Evolutionary conservation across 805 yeast species (phyloP).

Genomic region (Saturnispora hagleri): DNA sequence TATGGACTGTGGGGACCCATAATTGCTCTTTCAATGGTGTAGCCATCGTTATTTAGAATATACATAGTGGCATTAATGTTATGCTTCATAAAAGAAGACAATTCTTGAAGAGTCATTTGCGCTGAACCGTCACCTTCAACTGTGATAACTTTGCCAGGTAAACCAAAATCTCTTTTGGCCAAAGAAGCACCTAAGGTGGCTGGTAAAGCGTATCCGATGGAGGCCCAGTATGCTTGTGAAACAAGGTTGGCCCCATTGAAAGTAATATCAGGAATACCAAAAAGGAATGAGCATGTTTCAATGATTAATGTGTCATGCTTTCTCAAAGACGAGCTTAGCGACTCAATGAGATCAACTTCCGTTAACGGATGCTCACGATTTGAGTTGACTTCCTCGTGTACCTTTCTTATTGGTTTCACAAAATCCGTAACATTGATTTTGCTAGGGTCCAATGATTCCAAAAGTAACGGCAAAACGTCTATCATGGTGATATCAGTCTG

Average conservation of each 20-base stretch:
- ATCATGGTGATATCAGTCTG: slow-evolving; percentile 25
- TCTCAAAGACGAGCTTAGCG: slow-evolving; percentile 27
- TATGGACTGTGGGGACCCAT: slow-evolving; percentile 41
- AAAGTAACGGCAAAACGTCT: slow-evolving; percentile 27
- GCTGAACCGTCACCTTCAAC: slow-evolving; percentile 51
- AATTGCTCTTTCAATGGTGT: slow-evolving; percentile 42
- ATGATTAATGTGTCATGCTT: slow-evolving; percentile 34
- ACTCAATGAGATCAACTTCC: slow-evolving; percentile 30
- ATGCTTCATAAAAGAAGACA: slow-evolving; percentile 34
- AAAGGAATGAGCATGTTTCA: slow-evolving; percentile 41
- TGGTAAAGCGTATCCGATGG: slow-evolving; percentile 45
- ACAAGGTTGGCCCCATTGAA: slow-evolving; percentile 29
- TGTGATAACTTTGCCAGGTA: slow-evolving; percentile 32
- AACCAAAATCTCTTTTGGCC: slow-evolving; percentile 34
- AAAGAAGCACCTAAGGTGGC: slow-evolving; percentile 40
- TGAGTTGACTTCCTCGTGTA: slow-evolving; percentile 1
- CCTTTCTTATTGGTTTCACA: slow-evolving; percentile 4
- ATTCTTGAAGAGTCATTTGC: slow-evolving; percentile 45
- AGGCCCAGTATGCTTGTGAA: slow-evolving; percentile 36
- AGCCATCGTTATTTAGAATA: slow-evolving; percentile 42
- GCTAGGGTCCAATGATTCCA: slow-evolving; percentile 28
- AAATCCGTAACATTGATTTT: slow-evolving; percentile 7
- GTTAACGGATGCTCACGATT: slow-evolving; percentile 14
- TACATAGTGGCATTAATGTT: slow-evolving; percentile 34
- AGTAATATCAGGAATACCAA: slow-evolving; percentile 32